Conservation (phyloP, 2,329 filamentous ascomycete species). For the Arthrinium phaeospermum region DNA sequence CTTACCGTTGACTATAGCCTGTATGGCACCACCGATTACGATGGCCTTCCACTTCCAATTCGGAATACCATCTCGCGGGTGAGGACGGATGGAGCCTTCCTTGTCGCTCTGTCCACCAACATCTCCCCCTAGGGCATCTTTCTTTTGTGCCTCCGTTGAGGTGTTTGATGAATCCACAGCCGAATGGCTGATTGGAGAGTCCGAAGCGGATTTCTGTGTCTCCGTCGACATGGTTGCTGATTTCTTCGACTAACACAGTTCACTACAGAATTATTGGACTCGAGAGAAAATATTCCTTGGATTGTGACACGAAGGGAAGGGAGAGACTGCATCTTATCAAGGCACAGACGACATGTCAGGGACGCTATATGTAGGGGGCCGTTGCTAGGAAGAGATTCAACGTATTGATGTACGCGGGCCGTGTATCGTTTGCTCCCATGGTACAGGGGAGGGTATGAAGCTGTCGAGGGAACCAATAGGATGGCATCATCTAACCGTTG, state of each 20-base stretch:
- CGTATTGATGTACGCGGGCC: not conserved
- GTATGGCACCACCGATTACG: constrained; percentile 29
- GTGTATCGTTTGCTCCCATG: not conserved
- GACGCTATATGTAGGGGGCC: not conserved
- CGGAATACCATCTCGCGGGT: constrained; percentile 24
- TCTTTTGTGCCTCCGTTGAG: not conserved
- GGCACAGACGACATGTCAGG: not conserved
- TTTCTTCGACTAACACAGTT: not conserved
- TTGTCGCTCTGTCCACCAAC: not conserved
- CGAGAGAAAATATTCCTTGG: not conserved
- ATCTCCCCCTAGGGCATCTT: not conserved
- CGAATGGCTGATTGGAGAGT: not conserved
- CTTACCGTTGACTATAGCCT: constrained; percentile 32
- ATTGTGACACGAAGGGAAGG: not conserved
- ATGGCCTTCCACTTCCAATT: constrained; percentile 30
- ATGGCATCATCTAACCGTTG: not conserved
- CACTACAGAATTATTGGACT: not conserved
- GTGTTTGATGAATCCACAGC: not conserved
- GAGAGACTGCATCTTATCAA: not conserved
- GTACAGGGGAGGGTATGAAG: not conserved
- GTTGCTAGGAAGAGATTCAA: not conserved
- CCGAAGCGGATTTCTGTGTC: not conserved
- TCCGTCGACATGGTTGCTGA: not conserved
- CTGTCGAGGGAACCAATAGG: not conserved
- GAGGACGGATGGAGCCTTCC: constrained; percentile 1